Percentiles rank a stretch among this genome's conserved stretches.
Conservation (phyloP, 495 filamentous ascomycete species). For the Daldinia loculata region DNA sequence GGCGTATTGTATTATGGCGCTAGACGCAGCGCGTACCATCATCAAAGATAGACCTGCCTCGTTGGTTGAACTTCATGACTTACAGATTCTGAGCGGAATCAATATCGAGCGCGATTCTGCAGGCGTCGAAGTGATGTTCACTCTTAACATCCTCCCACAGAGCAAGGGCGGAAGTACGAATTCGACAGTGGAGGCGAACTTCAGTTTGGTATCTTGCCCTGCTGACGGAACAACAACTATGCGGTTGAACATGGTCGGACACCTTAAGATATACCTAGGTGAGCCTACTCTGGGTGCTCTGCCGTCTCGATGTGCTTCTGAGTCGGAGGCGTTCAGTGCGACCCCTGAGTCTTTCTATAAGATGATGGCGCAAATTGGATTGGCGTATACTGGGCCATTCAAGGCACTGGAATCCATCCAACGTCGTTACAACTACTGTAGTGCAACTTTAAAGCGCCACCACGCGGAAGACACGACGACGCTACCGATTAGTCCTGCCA, state of each 20-base stretch:
- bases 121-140: conserved; percentile 58
- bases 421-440: conserved; percentile 56
- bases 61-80: conserved; percentile 50
- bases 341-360: conserved; percentile 54
- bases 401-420: conserved; percentile 49
- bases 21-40: conserved; percentile 50
- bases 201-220: conserved; percentile 49
- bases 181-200: conserved; percentile 47
- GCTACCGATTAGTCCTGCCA: conserved; percentile 56
- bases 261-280: conserved; percentile 47
- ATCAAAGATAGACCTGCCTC: conserved; percentile 46
- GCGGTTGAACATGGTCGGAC: conserved; percentile 51
- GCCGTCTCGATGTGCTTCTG: conserved; percentile 30
- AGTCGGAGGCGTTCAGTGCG: conserved; percentile 49
- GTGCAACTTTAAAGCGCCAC: conserved; percentile 47
- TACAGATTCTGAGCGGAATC: conserved; percentile 59
- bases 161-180: background rate
- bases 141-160: conserved; percentile 38
- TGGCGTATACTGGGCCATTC: conserved; percentile 57
- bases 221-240: conserved; percentile 49
- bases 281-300: conserved; percentile 37
- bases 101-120: conserved; percentile 56
- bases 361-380: conserved; percentile 53
- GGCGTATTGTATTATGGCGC: conserved; percentile 55
- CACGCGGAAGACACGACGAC: conserved; percentile 47